phyloP scores from a whole-genome alignment of 129 eudicot genomes.

The Lactuca saligna region DNA sequence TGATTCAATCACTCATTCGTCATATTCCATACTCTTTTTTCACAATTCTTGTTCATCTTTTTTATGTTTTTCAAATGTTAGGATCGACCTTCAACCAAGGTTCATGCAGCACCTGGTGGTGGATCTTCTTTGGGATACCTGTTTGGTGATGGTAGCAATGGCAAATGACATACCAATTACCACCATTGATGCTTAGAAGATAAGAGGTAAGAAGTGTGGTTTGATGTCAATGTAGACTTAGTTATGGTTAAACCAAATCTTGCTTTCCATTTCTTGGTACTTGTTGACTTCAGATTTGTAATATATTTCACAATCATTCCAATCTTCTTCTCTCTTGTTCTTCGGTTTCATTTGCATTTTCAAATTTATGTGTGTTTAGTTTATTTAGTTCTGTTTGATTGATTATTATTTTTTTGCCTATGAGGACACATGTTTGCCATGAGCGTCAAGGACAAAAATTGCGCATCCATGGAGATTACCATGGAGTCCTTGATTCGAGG shows the following conservation, averaged over 20 bases:
- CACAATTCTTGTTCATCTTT: neutral
- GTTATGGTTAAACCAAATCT: slow-evolving; percentile 34
- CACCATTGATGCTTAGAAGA: neutral
- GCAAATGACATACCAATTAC: slow-evolving; percentile 34
- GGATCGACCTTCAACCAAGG: slow-evolving; percentile 77
- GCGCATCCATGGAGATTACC: slow-evolving; percentile 33
- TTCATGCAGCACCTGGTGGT: slow-evolving; percentile 79
- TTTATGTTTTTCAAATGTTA: slow-evolving; percentile 4
- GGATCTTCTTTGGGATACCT: slow-evolving; percentile 71
- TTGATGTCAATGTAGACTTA: slow-evolving; percentile 31
- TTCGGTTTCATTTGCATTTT: slow-evolving; percentile 1
- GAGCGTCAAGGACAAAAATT: slow-evolving; percentile 34
- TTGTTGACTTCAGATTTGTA: slow-evolving; percentile 40
- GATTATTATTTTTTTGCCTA: slow-evolving; percentile 15
- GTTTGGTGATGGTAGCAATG: slow-evolving; percentile 58
- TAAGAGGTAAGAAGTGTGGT: slow-evolving; percentile 19
- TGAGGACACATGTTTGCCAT: slow-evolving; percentile 34
- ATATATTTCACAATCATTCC: slow-evolving; percentile 27
- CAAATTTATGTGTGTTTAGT: too few species aligned
- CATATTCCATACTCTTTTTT: too few species aligned
- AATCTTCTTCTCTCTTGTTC: slow-evolving; percentile 4
- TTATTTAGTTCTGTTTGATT: neutral
- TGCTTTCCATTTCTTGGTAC: slow-evolving; percentile 35
- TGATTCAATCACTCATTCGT: slow-evolving; percentile 8
- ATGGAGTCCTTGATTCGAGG: slow-evolving; percentile 40